Evolutionary conservation across 2,329 filamentous ascomycete species (phyloP), one percentile per base, ranked within the genome.

Genomic region (Aspergillus niger): DNA sequence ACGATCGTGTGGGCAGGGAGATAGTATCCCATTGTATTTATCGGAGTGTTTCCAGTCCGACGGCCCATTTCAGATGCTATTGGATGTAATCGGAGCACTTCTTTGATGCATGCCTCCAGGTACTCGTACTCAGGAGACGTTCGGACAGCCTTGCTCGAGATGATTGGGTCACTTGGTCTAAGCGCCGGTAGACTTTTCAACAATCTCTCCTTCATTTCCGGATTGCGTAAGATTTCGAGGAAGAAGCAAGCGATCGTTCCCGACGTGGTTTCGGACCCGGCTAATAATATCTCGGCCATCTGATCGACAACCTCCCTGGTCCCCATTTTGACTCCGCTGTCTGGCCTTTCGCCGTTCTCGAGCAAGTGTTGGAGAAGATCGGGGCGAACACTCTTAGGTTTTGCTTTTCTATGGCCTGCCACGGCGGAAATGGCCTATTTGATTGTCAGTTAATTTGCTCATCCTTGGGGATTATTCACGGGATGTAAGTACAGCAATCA

Each of bases 61-160:
- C 56, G 56, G 17, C 56, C 56, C 56, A 58, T 58, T 48, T 58
- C 56, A 13, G 48, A 52, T 8, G 56, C 56, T 26, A 58, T 58
- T 1, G 48, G 56, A n/a, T 58, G 48, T 36, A 58, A 15, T n/a
- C 48, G 56, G 5, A 58, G 56, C 3, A 36, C 43, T 36, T 58
- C 48, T 26, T 53, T 58, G 32, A 58, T 53, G 26, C 56, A 58
- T 6, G 56, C 56, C 15, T 58, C 47, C 7, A 58, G 20, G 47
- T 58, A 58, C 30, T 52, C 48, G 22, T 52, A 58, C 8, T 43
- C 17, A 11, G 48, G 11, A 8, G 44, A 48, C 6, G 56, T 47
- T n/a, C 56, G 48, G 8, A 53, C 48, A 0, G 32, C 30, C 36
- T 58, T 58, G 56, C 56, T 58, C 24, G 47, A 17, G 11, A 58